phyloP scores from a whole-genome alignment of 179 eudicot species.

The Sideroxylon spinosum region DNA sequence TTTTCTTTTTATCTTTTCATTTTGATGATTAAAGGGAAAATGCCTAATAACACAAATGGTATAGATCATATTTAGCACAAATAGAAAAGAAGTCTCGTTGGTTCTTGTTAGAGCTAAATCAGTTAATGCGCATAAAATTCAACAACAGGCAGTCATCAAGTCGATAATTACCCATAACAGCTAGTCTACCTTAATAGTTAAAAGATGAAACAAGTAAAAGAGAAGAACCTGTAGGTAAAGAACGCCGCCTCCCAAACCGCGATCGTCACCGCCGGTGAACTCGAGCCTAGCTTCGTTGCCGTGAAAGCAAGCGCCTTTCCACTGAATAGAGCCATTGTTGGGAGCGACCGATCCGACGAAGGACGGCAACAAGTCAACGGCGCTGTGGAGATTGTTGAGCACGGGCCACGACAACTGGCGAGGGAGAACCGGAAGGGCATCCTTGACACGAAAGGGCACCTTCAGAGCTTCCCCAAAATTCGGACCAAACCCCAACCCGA shows the following conservation, averaged over 20 bases:
- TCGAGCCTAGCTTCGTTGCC: slow-evolving; percentile 63
- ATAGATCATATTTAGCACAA: background rate
- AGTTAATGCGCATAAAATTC: background rate
- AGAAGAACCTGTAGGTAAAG: slow-evolving; percentile 52
- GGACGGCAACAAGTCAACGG: slow-evolving; percentile 83
- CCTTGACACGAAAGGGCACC: slow-evolving; percentile 65
- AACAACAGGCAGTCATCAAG: background rate
- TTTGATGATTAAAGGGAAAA: too few species aligned
- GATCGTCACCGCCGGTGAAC: slow-evolving; percentile 44
- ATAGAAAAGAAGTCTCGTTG: background rate
- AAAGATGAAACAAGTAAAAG: background rate
- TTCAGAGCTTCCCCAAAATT: slow-evolving; percentile 48
- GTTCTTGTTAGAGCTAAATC: background rate
- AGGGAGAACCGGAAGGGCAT: slow-evolving; percentile 80
- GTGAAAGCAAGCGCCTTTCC: slow-evolving; percentile 90
- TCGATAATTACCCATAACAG: background rate
- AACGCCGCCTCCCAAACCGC: slow-evolving; percentile 77
- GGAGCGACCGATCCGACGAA: slow-evolving; percentile 78
- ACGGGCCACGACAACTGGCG: slow-evolving; percentile 87
- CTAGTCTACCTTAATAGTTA: background rate
- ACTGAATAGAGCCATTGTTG: slow-evolving; percentile 40
- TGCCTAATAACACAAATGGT: background rate
- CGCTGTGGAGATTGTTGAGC: slow-evolving; percentile 69
- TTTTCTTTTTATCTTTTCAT: too few species aligned
- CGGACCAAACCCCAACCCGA: slow-evolving; percentile 46